Evolutionary conservation across 2,329 filamentous ascomycete genomes (phyloP), one percentile per base, ranked within the genome.

Genomic region (Sordariomycetes sp.): DNA sequence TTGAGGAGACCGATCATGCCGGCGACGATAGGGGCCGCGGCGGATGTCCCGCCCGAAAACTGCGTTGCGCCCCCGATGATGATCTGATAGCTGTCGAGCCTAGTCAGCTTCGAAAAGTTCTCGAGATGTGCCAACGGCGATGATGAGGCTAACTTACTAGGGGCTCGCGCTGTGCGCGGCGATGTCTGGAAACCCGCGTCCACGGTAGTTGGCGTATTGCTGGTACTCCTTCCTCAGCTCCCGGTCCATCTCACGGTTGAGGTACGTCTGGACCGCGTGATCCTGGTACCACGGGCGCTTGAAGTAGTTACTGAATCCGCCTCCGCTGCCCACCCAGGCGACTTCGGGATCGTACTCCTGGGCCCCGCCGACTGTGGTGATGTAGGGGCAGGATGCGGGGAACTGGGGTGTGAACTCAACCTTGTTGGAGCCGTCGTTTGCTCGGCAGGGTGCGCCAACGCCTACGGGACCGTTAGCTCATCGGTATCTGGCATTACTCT

Each of bases 1-100:
- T 89, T 89, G 55, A 89, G 67, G 42, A 87, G 74, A 1, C 79
- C 75, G 54, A 89, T 70, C 60, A 89, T 76, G 15, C 76, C 77
- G 0, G 84, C 83, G 54, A 85, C 77, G 0, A 82, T 72, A 0
- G 86, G 86, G 0, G 80, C 71, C 2, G 85, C 77, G 0, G 84
- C 84, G 58, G 73, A 76, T 53, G 69, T 66, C 61, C 71, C 65
- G 15, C 69, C 70, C 1, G 65, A 62, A 10, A 48, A 57, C 2
- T 64, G 58, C 3, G 65, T 57, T 1, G 57, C 53, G 8, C 64
- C 66, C 35, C 67, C 65, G 42, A 67, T 67, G 54, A 72, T 65
- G 10, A 69, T 65, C 57, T 68, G 65, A 60, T 69, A 65, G 4
- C 56, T 58, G 24, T 20, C 20, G 20, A 8, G n/a, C n/a, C 20